Base-by-base conservation (phyloP, 306 rosid genomes). In the Medicago ruthenica region DNA sequence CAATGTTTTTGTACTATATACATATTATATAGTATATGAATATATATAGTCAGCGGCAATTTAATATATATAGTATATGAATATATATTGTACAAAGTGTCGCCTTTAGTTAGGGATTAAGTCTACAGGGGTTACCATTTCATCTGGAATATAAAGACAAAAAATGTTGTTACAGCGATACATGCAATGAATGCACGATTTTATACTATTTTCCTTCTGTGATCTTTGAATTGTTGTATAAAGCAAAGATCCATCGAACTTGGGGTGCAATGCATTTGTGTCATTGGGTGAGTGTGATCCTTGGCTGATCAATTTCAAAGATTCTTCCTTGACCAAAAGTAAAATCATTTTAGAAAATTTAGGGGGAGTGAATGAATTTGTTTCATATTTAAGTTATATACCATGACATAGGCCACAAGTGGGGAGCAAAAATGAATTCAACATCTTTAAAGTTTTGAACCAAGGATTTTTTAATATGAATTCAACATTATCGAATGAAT, bases 111-210 rank as follows among this genome's bases (percentile, higher is more conserved):
- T 74, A n/a, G 71, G 64, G 64, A 16, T 20, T 44, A 65, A 80
- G 71, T 59, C 65, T 68, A 74, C 48, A 74, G 40, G 75, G 63
- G 64, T 36, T 58, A 37, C 58, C 67, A 67, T 74, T 76, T 76
- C 51, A 48, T 75, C 16, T n/a, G 4, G 70, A 60, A 58, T 58
- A 74, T 45, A 74, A 74, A 15, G 72, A 73, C 80, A 76, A 59
- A 45, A 66, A 53, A 58, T 66, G 71, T 21, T 20, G 74, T 65
- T 79, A 74, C 61, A 48, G 37, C 5, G 37, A 34, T 34, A 34
- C 51, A 42, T 79, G 74, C 83, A 79, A 74, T 74, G 83, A 74
- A 80, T 80, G 79, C 74, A 20, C 59, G 55, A 24, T 47, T 59
- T 80, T 69, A 15, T 62, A 67, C 57, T 67, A 67, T 47, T 58